Percentiles rank a stretch among this genome's conserved stretches.
Conservation (phyloP, 2,329 filamentous ascomycete genomes). For the Beauveria pseudobassiana region DNA sequence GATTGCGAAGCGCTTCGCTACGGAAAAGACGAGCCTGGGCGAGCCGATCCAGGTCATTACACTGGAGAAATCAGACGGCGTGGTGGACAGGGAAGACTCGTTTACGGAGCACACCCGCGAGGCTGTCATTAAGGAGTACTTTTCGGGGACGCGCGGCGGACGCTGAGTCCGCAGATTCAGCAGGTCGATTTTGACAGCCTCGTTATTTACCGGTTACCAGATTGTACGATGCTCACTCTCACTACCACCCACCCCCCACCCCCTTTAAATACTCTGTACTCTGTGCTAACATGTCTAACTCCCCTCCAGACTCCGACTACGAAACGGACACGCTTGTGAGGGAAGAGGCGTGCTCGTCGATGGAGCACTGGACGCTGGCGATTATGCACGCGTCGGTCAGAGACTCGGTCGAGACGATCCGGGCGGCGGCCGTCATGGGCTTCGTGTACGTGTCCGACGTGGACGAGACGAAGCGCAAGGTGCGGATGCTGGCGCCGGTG, state of each 20-base stretch:
- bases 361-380: conserved; percentile 77
- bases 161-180: conserved; percentile 81
- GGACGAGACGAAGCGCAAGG: conserved; percentile 72
- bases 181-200: conserved; percentile 71
- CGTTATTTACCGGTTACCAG: conserved; percentile 62
- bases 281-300: neutral
- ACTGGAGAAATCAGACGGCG: conserved; percentile 79
- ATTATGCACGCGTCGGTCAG: conserved; percentile 70
- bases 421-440: conserved; percentile 78
- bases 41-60: conserved; percentile 69
- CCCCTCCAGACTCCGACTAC: conserved; percentile 21
- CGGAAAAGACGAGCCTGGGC: conserved; percentile 46
- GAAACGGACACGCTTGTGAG: conserved; percentile 47
- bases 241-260: too few relatives aligned
- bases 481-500: conserved; percentile 77
- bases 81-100: conserved; percentile 63
- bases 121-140: conserved; percentile 80
- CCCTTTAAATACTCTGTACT: neutral
- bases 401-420: conserved; percentile 64
- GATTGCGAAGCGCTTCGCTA: conserved; percentile 61
- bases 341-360: conserved; percentile 54
- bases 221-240: conserved; percentile 37
- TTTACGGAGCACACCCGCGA: conserved; percentile 71
- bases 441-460: conserved; percentile 92
- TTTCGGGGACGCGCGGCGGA: conserved; percentile 77